phyloP scores from a whole-genome alignment of 345 rosid genomes.

The Nephelium lappaceum region DNA sequence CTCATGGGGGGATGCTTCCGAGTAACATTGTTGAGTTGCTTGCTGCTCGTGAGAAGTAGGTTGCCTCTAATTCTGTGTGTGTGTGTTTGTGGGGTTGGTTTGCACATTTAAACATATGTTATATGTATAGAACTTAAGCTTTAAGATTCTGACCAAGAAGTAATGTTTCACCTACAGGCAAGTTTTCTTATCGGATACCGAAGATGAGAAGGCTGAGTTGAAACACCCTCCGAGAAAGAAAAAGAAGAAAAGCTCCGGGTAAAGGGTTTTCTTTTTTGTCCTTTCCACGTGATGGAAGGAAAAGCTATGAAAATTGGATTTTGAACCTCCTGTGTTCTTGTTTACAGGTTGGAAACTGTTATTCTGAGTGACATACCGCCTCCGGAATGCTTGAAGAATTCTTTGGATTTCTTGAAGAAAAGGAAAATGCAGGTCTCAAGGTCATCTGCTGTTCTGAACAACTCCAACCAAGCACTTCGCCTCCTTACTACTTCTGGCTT shows the following conservation, averaged over 20 bases:
- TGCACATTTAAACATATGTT: neutral
- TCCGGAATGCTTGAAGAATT: slow-evolving; percentile 66
- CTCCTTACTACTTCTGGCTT: slow-evolving; percentile 55
- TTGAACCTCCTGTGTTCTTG: neutral
- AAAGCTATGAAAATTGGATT: neutral
- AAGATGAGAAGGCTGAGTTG: slow-evolving; percentile 47
- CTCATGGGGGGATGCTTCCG: slow-evolving; percentile 73
- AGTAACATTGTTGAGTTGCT: slow-evolving; percentile 71
- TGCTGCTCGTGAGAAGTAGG: slow-evolving; percentile 80
- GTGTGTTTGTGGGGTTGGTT: no score
- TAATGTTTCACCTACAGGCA: slow-evolving; percentile 44
- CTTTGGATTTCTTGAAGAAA: slow-evolving; percentile 80
- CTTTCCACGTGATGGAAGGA: neutral
- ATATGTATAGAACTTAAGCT: neutral
- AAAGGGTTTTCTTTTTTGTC: slow-evolving; percentile 13
- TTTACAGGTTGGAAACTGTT: slow-evolving; percentile 66
- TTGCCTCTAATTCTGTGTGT: neutral
- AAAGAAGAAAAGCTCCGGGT: slow-evolving; percentile 73
- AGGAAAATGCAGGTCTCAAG: slow-evolving; percentile 78
- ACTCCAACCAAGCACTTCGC: slow-evolving; percentile 82
- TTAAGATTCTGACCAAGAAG: slow-evolving; percentile 13
- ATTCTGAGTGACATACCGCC: slow-evolving; percentile 71
- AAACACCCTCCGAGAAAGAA: slow-evolving; percentile 48
- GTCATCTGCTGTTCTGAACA: slow-evolving; percentile 71
- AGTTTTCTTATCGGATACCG: slow-evolving; percentile 61